Evolutionary conservation across 805 yeast species (phyloP), one percentile per base, ranked within the genome.

Genomic region (Diddensiella transvaalensis): DNA sequence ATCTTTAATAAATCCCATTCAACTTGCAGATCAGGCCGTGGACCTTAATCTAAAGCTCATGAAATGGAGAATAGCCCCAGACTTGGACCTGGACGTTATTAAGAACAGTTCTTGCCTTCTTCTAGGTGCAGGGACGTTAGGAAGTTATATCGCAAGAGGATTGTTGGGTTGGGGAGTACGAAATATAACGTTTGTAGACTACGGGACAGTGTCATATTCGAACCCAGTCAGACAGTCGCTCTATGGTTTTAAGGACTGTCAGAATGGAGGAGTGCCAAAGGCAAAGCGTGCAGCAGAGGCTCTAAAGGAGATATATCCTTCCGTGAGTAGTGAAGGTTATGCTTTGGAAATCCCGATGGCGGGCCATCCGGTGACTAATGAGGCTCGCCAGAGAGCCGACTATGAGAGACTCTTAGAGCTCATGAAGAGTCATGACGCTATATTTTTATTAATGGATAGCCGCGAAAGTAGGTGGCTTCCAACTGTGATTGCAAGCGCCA

Each of bases 381-480:
- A 80, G 55, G 61, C 55, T 0, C 68, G 62, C 22, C 83, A 82
- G 52, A 61, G 62, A 30, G 47, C 57, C 4, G 83, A 80, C 42
- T 91, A 72, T 61, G 76, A 79, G 0, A 60, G 60, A 43, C 65
- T 93, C 18, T 69, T 68, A 22, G 56, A 68, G 36, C 69, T 89
- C 4, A 78, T 87, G 21, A 73, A 75, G 15, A 69, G 66, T 0
- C 91, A 88, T 63, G 99, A 93, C 65, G 85, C 76, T 0, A 63
- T 91, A 0, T 93, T 84, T 58, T 66, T 95, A 26, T 70, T 90
- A 40, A 87, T 90, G 85, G 99, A 93, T 63, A 88, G 97, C 3
- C 75, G 99, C 46, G 99, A 93, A 63, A 80, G 96, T 1, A 75
- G 99, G 54, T 93, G 99, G 99, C 72, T 93, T n/a, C 99, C 99